Conservation (phyloP, 345 rosid genomes). For the Limnanthes douglasii region DNA sequence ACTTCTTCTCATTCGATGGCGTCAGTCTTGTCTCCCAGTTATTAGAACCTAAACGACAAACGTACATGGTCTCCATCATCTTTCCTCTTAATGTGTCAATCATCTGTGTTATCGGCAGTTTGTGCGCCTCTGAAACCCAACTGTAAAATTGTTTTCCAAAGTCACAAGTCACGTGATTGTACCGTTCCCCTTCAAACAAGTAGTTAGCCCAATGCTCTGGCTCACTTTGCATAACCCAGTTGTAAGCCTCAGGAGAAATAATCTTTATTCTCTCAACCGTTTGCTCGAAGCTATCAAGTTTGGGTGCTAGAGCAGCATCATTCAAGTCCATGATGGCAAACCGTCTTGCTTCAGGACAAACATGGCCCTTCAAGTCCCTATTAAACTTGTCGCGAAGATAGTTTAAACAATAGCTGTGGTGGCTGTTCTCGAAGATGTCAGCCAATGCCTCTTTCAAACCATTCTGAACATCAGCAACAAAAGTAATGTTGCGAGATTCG, state of each 20-base stretch:
- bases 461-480: conserved; percentile 73
- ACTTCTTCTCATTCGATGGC: conserved; percentile 61
- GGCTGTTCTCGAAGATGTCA: conserved; percentile 53
- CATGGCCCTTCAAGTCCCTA: conserved; percentile 63
- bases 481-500: conserved; percentile 39
- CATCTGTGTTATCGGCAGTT: conserved; percentile 82
- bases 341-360: conserved; percentile 86
- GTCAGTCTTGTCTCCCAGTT: conserved; percentile 66
- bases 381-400: conserved; percentile 68
- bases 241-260: conserved; percentile 68
- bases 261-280: conserved; percentile 49
- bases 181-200: conserved; percentile 61
- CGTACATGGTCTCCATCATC: conserved; percentile 75
- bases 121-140: conserved; percentile 86
- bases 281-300: conserved; percentile 36
- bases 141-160: conserved; percentile 70
- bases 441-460: conserved; percentile 56
- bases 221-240: conserved; percentile 76
- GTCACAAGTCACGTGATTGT: conserved; percentile 54
- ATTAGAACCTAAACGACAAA: conserved; percentile 44
- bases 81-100: conserved; percentile 60
- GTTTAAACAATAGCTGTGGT: conserved; percentile 69
- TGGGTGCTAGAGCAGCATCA: conserved; percentile 61
- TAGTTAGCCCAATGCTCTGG: conserved; percentile 90
- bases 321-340: conserved; percentile 73